Evolutionary conservation across 2,329 filamentous ascomycete genomes (phyloP).

Genomic region (Ceratocystis alfenasii): DNA sequence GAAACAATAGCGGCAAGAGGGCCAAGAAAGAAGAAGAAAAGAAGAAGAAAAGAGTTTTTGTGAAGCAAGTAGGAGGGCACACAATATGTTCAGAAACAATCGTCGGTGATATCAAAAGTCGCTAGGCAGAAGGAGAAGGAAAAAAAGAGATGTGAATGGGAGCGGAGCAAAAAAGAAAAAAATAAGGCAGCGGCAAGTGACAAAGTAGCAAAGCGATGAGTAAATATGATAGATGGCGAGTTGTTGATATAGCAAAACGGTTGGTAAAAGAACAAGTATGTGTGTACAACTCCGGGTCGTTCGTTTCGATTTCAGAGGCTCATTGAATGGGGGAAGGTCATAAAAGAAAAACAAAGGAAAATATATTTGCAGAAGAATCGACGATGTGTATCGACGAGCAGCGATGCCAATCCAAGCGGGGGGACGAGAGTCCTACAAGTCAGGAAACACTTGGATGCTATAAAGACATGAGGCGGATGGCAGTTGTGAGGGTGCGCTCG

Average conservation of each 20-base stretch:
- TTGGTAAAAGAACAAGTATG: constrained; percentile 22
- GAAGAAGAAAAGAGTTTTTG: constrained; percentile 26
- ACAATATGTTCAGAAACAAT: constrained; percentile 23
- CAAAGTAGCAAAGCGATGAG: not conserved
- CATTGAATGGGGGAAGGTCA: constrained; percentile 28
- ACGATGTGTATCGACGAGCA: constrained; percentile 13
- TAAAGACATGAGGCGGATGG: constrained; percentile 17
- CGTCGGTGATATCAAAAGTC: constrained; percentile 17
- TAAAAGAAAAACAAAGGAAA: constrained; percentile 29
- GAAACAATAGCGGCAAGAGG: constrained; percentile 12
- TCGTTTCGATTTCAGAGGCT: constrained; percentile 32
- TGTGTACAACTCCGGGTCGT: constrained; percentile 26
- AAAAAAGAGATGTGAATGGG: constrained; percentile 21
- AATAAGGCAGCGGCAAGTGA: constrained; percentile 9
- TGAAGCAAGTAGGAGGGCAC: constrained; percentile 24
- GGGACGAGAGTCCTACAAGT: constrained; percentile 9
- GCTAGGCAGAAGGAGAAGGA: not conserved
- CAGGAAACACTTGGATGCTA: constrained; percentile 14
- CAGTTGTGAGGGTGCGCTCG: constrained; percentile 4
- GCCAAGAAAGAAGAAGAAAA: constrained; percentile 26
- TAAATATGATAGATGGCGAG: not conserved
- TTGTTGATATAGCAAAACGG: constrained; percentile 9
- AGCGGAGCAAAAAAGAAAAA: constrained; percentile 22
- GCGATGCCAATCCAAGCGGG: constrained; percentile 16
- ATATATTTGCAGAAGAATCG: constrained; percentile 23